Evolutionary conservation across 2,329 filamentous ascomycete species (phyloP).

Genomic region (Trichoderma semiorbis): DNA sequence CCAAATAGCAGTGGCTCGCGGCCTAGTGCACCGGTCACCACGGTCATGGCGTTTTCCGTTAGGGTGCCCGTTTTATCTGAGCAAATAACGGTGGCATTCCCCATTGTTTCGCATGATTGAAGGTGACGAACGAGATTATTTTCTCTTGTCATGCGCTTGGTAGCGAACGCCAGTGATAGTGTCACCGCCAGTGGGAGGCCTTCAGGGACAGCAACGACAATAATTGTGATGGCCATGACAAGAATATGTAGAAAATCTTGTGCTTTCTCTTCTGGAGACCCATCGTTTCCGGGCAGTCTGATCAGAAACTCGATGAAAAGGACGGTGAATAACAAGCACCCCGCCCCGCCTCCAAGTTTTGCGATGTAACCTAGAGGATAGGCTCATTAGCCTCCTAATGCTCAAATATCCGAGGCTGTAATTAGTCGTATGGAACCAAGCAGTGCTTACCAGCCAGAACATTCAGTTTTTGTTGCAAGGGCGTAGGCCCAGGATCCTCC

Average conservation of each 20-base stretch:
- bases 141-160: conserved; percentile 65
- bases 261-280: conserved; percentile 52
- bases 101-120: conserved; percentile 69
- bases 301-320: conserved; percentile 75
- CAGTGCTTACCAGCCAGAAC: conserved; percentile 25
- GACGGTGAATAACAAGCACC: conserved; percentile 70
- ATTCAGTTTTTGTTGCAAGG: conserved; percentile 53
- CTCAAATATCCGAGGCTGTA: not conserved
- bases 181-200: conserved; percentile 65
- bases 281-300: conserved; percentile 50
- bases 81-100: conserved; percentile 70
- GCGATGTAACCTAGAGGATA: conserved; percentile 28
- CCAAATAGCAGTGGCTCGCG: conserved; percentile 19
- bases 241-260: conserved; percentile 60
- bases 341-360: conserved; percentile 59
- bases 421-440: not conserved
- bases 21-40: conserved; percentile 20
- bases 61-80: conserved; percentile 54
- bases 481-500: conserved; percentile 50
- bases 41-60: conserved; percentile 30
- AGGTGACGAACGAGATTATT: conserved; percentile 67
- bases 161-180: conserved; percentile 64
- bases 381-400: not conserved
- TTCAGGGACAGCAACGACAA: conserved; percentile 66
- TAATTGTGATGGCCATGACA: conserved; percentile 62